Evolutionary conservation across 2,329 filamentous ascomycete species (phyloP), one percentile per base, ranked within the genome.

Genomic region (Cercospora sp.): DNA sequence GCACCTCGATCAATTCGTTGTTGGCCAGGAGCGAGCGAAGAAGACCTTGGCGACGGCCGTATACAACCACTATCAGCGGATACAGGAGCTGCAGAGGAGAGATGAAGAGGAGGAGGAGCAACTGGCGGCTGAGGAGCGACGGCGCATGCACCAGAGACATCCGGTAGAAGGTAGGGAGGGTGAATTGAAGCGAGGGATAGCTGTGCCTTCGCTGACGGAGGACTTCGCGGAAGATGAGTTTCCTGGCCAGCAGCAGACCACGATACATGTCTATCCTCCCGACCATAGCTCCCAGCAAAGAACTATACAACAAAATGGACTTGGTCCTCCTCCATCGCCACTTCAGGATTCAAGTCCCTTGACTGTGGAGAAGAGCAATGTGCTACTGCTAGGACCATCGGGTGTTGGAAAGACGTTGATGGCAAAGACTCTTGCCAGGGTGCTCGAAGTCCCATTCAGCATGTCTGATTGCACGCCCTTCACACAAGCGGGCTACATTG

Each of bases 401-500:
- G 95, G 95, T 2, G 94, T 97, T 5, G 95, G 95, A 13, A 99
- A 99, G 82, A 99, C 95, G 0, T 89, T 98, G 69, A 98, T 99
- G 82, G 87, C 93, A 63, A 96, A 94, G 80, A 98, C 94, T 0
- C 83, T 98, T 45, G 95, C 94, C 73, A 90, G 93, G 75, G 90
- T 95, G 63, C 87, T 99, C n/a, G 94, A 95, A 69, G 93, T 98
- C 0, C 95, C 95, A 0, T 97, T 97, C 76, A 93, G 92, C 70
- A 97, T 97, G 80, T 94, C 92, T 69, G 94, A 98, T 80, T 98
- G 94, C 79, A 97, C 95, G 61, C 92, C 94, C 5, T 93, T 98
- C 71, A 98, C 94, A 0, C 94, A 97, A 81, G 94, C 94, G 4
- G 94, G 95, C 28, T 99, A 99, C 75, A 97, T 99, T 73, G 95